A percentile compares a stretch with the other conserved stretches of the same genome.
phyloP scores from a whole-genome alignment of 768 basidiomycete genomes.

The Termitomyces titanicus region DNA sequence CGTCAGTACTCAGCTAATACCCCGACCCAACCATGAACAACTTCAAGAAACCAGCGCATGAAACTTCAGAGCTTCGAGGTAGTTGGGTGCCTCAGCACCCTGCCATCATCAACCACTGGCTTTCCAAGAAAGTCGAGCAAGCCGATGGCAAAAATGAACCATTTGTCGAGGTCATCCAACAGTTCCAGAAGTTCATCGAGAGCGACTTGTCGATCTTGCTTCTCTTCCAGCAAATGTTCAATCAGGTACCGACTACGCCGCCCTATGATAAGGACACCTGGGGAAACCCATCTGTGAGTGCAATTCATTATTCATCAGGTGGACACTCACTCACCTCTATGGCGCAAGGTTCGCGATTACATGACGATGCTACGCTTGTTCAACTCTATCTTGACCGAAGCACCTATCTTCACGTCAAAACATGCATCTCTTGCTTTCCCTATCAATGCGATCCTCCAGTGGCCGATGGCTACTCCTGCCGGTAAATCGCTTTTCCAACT shows the following conservation, averaged over 20 bases:
- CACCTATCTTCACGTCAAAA: conserved; percentile 34
- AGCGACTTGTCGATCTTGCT: neutral
- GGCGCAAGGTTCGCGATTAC: conserved; percentile 36
- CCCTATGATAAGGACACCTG: conserved; percentile 9
- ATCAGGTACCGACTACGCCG: conserved; percentile 7
- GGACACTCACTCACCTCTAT: neutral
- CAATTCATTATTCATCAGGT: neutral
- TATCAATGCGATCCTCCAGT: conserved; percentile 42
- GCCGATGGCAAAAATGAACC: neutral
- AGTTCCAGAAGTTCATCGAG: conserved; percentile 10
- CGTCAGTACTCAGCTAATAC: no score
- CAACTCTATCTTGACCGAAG: conserved; percentile 38
- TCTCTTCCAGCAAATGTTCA: conserved; percentile 12
- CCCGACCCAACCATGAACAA: no score
- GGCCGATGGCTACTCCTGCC: conserved; percentile 32
- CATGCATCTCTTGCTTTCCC: conserved; percentile 43
- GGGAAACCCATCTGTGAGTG: conserved; percentile 4
- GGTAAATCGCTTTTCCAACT: conserved; percentile 32
- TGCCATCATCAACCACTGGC: conserved; percentile 2
- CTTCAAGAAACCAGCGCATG: no score
- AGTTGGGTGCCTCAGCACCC: conserved; percentile 10
- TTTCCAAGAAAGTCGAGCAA: conserved; percentile 1
- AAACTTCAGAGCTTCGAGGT: neutral
- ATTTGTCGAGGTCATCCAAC: conserved; percentile 2
- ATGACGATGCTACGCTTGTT: conserved; percentile 35